Base-by-base conservation (phyloP, 1,284 basidiomycete genomes). In the Ganoderma multipileum region DNA sequence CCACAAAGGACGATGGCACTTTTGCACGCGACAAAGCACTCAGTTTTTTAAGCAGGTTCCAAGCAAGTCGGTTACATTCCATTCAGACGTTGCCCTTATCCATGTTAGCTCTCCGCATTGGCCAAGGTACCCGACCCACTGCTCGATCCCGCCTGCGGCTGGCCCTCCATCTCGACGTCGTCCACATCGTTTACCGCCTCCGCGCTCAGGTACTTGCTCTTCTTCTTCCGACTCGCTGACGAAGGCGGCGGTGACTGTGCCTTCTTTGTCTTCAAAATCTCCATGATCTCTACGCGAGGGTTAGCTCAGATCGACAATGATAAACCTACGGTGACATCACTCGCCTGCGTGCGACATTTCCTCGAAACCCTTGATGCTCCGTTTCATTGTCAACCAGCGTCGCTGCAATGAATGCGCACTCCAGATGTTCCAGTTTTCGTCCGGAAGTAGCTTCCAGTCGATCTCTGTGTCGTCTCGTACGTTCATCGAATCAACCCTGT, bases 381-480 rank as follows among this genome's bases (percentile, higher is more conserved):
- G 83, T 75, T 94, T 94, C 87, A 95, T 87, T 1, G 89, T 90
- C 44, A 88, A 77, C 92, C 92, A 95, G 61, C 92, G 89, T 50
- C 91, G 84, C 73, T 94, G 92, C 41, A 95, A 81, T 16, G 85
- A 83, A 74, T 94, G 92, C 0, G 91, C 86, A 77, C 92, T 94
- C 91, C 91, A 94, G n/a, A 91, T 76, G 74, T 94, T 93, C 93
- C 93, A 94, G 67, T 89, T 84, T 30, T 87, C 77, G 77, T 95
- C 92, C 2, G 86, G 81, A 28, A 94, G 82, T 20, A 84, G 84
- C 77, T 93, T 94, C 93, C 93, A 95, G 74, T 93, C 90, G 64
- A 95, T 91, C 75, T 94, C 93, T n/a, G 87, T 91, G 73, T 95
- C 93, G 74, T 95, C 91, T 63, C 85, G 83, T 47, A 94, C 90